Percentiles rank a stretch among this genome's conserved stretches.
Conservation (phyloP, 2,329 filamentous ascomycete genomes). For the Sporothrix phasma region DNA sequence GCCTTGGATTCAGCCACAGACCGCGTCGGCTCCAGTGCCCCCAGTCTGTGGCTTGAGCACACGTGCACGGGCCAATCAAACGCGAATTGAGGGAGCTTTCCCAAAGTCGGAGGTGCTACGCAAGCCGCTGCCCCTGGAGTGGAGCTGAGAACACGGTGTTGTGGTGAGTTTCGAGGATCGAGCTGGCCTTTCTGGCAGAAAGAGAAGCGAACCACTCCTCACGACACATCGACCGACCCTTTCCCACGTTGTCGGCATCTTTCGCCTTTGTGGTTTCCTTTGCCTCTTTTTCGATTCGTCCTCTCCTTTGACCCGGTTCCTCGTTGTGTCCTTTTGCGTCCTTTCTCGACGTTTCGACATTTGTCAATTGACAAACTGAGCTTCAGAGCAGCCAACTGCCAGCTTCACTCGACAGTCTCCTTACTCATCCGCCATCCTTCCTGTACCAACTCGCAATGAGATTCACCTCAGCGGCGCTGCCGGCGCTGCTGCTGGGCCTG, state of each 20-base stretch:
- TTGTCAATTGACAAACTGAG: background rate
- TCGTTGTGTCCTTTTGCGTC: background rate
- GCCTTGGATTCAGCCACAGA: background rate
- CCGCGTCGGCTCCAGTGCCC: too few species aligned
- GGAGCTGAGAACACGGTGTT: conserved; percentile 25
- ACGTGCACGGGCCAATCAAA: conserved; percentile 1
- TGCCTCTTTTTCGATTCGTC: background rate
- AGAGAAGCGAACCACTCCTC: background rate
- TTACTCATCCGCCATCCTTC: conserved; percentile 9
- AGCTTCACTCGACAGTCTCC: conserved; percentile 17
- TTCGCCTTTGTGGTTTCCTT: background rate
- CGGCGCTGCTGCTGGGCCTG: conserved; percentile 50
- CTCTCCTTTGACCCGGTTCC: conserved; percentile 2
- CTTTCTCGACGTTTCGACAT: background rate
- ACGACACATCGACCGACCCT: background rate
- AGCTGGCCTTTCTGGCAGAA: conserved; percentile 4
- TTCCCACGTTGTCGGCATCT: background rate
- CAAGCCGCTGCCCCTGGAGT: conserved; percentile 19
- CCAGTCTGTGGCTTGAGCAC: background rate
- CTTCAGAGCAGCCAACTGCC: conserved; percentile 14
- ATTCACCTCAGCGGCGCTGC: conserved; percentile 38
- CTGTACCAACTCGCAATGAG: conserved; percentile 38
- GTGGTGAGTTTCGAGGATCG: conserved; percentile 18
- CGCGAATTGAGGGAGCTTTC: background rate
- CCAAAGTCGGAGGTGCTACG: conserved; percentile 15